These are phyloP conservation scores for Cladosporium sp. DNA, from an alignment of 2,329 filamentous ascomycete genomes.

Conservation along the genomic window DNA sequence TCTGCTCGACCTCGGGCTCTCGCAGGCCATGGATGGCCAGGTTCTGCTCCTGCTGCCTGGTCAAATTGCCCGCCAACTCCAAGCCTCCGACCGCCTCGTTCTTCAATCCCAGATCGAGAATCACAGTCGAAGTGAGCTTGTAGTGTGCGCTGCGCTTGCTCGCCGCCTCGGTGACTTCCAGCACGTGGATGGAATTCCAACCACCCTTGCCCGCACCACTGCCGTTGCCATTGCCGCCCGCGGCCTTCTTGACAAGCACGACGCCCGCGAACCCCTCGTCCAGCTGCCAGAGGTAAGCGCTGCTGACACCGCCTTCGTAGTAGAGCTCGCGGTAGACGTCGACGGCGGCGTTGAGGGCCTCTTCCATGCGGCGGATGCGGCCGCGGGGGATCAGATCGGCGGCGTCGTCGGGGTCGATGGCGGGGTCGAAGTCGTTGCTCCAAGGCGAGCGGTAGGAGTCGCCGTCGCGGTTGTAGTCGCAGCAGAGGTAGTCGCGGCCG, in stretches of 20 bases:
- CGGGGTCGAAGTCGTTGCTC: constrained; percentile 97
- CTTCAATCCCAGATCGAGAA: constrained; percentile 74
- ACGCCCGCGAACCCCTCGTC: constrained; percentile 97
- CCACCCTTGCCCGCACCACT: constrained; percentile 39
- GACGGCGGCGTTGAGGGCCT: constrained; percentile 91
- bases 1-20: constrained; percentile 68
- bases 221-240: constrained; percentile 30
- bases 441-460: constrained; percentile 98
- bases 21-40: constrained; percentile 57
- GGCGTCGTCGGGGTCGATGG: constrained; percentile 64
- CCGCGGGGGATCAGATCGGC: constrained; percentile 88
- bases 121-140: constrained; percentile 95
- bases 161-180: constrained; percentile 76
- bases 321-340: constrained; percentile 96
- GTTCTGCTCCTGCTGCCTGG: constrained; percentile 89
- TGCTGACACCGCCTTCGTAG: constrained; percentile 92
- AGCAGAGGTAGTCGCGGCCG: constrained; percentile 92
- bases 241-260: constrained; percentile 90
- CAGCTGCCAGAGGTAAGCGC: constrained; percentile 96
- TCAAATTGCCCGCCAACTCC: constrained; percentile 97
- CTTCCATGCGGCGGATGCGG: constrained; percentile 85
- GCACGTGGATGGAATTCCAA: constrained; percentile 98
- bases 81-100: constrained; percentile 69
- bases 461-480: constrained; percentile 99
- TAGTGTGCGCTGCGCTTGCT: constrained; percentile 89